Evolutionary conservation across 2,329 filamentous ascomycete species (phyloP), one percentile per base, ranked within the genome.

Genomic region (Penicillium sp.): DNA sequence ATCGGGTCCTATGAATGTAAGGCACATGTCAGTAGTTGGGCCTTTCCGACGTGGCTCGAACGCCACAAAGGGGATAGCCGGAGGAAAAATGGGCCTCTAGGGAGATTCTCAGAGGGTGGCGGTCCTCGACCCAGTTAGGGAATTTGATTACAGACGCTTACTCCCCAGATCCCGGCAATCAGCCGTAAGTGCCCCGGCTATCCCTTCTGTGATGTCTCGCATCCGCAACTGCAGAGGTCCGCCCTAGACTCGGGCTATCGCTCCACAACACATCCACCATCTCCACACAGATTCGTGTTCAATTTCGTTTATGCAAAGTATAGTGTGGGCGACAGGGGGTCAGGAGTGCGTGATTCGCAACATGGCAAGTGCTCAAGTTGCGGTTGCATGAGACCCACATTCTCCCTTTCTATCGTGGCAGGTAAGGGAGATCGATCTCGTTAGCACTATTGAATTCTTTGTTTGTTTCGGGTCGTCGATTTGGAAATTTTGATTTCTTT

Each of bases 161-260:
- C 39, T 13, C 4, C 24, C 24, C 8, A 31, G 24, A 43, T 43
- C 23, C 26, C 45, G 42, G 45, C 49, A 48, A 57, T 51, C 51
- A 51, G 42, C 41, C 46, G 50, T 43, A 10, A 24, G 21, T 38
- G 52, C 41, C 53, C 44, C 42, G 38, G 51, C 28, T 49, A 58
- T 56, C 57, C 54, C 58, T 60, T 54, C 47, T 62, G 54, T 62
- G 59, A 62, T 59, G 52, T 51, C 59, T 62, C 59, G 53, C 57
- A 52, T 59, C 48, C 43, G 46, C 34, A 36, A 24, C 36, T 39
- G 47, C 47, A 49, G 45, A 10, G 2, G 10, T 21, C 24, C 16
- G 26, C 21, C 13, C 49, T n/a, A 44, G 33, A 18, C n/a, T 24
- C 13, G 8, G 10, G 24, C 18, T 21, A 12, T 21, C 36, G 18